Evolutionary conservation across 495 filamentous ascomycete species (phyloP).

Genomic region (Barbatosphaeria neglecta): DNA sequence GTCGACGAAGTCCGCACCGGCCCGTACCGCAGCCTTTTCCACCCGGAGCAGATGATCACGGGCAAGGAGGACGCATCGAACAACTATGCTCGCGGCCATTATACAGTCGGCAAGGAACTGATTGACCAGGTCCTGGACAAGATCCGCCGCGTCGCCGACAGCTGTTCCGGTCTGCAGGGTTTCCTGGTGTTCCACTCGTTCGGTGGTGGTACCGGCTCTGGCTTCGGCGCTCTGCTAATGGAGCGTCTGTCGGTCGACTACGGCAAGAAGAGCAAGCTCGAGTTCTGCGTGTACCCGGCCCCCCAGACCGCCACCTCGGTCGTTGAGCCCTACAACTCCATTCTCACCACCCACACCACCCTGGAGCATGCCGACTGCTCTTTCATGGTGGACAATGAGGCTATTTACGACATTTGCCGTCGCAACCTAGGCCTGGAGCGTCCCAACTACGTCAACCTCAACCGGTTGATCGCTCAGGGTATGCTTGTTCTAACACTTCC

Average conservation of each 20-base stretch:
- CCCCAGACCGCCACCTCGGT: constrained; percentile 94
- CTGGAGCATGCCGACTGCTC: constrained; percentile 98
- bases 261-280: constrained; percentile 98
- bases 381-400: constrained; percentile 99
- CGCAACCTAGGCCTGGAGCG: constrained; percentile 94
- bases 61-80: constrained; percentile 99
- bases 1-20: constrained; percentile 99
- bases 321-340: constrained; percentile 98
- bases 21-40: constrained; percentile 90
- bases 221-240: constrained; percentile 95
- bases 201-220: constrained; percentile 95
- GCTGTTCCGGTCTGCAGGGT: constrained; percentile 93
- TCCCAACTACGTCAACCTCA: constrained; percentile 95
- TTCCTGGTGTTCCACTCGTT: constrained; percentile 99
- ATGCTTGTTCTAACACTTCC: no score
- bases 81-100: constrained; percentile 98
- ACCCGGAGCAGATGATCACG: constrained; percentile 98
- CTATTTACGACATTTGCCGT: constrained; percentile 98
- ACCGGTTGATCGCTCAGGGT: constrained; percentile 95
- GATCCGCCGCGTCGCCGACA: constrained; percentile 90
- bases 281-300: constrained; percentile 97
- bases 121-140: constrained; percentile 95
- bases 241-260: constrained; percentile 97
- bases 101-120: constrained; percentile 97
- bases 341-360: constrained; percentile 96